Evolutionary conservation across 1,139 yeast genomes (phyloP).

Genomic region (Nakaseomyces glabratus): DNA sequence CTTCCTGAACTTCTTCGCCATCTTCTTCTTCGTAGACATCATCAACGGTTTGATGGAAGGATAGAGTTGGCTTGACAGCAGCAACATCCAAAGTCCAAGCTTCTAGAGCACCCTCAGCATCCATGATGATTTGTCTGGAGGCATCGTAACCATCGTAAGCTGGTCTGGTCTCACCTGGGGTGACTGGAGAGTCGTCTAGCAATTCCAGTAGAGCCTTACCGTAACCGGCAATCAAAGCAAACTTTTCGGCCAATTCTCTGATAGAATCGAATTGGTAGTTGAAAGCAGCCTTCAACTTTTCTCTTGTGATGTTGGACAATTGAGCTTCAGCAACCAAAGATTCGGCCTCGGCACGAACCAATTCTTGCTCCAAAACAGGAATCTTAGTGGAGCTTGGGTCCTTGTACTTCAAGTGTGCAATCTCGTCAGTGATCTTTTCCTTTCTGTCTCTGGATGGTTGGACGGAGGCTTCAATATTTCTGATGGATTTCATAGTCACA

Average conservation of each 20-base stretch:
- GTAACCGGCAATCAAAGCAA: constrained; percentile 79
- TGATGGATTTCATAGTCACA: constrained; percentile 67
- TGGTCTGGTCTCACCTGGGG: constrained; percentile 88
- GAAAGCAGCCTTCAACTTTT: constrained; percentile 76
- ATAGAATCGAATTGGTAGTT: constrained; percentile 75
- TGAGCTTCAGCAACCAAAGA: constrained; percentile 87
- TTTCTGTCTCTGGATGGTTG: constrained; percentile 84
- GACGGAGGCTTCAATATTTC: constrained; percentile 80
- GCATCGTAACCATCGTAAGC: constrained; percentile 85
- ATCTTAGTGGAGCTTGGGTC: constrained; percentile 80
- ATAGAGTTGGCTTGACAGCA: constrained; percentile 69
- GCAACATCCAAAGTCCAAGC: constrained; percentile 78
- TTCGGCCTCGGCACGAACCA: constrained; percentile 87
- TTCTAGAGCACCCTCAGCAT: constrained; percentile 75
- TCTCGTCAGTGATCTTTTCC: constrained; percentile 75
- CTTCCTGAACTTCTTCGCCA: constrained; percentile 33
- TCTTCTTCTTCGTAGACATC: constrained; percentile 55
- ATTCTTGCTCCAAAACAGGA: constrained; percentile 73
- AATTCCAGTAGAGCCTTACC: constrained; percentile 79
- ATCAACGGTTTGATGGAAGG: constrained; percentile 63
- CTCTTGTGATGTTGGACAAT: constrained; percentile 78
- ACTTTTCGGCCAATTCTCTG: constrained; percentile 76
- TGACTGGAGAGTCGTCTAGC: constrained; percentile 75
- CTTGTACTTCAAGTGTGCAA: constrained; percentile 73
- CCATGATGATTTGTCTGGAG: constrained; percentile 75